Conservation (phyloP, 768 basidiomycete genomes). For the Mycena olivaceomarginata region DNA sequence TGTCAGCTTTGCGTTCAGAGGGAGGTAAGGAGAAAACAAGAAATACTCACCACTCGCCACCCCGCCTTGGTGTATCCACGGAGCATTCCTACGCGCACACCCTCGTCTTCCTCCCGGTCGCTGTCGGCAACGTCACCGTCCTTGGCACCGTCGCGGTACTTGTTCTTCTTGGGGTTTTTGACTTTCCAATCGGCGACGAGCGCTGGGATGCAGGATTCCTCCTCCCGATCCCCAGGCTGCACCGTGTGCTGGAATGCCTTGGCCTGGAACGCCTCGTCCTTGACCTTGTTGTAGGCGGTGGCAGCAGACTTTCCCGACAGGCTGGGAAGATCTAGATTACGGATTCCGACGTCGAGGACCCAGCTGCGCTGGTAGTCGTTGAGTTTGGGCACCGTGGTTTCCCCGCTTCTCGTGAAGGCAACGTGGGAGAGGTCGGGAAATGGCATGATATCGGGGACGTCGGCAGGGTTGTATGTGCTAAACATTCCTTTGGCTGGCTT, state of each 20-base stretch:
- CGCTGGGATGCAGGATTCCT: conserved; percentile 11
- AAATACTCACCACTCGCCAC: no score
- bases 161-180: not conserved
- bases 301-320: not conserved
- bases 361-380: conserved; percentile 31
- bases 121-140: not conserved
- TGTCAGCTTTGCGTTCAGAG: not conserved
- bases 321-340: not conserved
- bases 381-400: conserved; percentile 20
- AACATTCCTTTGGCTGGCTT: conserved; percentile 21
- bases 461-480: conserved; percentile 2
- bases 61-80: not conserved
- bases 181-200: conserved; percentile 18
- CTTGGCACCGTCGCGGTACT: not conserved
- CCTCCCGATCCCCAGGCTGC: conserved; percentile 12
- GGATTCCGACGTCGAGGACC: conserved; percentile 19
- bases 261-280: conserved; percentile 15
- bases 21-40: no score
- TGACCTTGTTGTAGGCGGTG: conserved; percentile 4
- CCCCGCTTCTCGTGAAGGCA: not conserved
- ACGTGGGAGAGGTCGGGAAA: conserved; percentile 15
- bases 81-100: not conserved
- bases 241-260: conserved; percentile 34
- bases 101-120: conserved; percentile 22
- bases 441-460: conserved; percentile 31